Percentiles rank a stretch among this genome's conserved stretches.
These are phyloP conservation scores for Eucalyptus pumila DNA, from an alignment of 345 rosid genomes.

Conservation along the genomic window DNA sequence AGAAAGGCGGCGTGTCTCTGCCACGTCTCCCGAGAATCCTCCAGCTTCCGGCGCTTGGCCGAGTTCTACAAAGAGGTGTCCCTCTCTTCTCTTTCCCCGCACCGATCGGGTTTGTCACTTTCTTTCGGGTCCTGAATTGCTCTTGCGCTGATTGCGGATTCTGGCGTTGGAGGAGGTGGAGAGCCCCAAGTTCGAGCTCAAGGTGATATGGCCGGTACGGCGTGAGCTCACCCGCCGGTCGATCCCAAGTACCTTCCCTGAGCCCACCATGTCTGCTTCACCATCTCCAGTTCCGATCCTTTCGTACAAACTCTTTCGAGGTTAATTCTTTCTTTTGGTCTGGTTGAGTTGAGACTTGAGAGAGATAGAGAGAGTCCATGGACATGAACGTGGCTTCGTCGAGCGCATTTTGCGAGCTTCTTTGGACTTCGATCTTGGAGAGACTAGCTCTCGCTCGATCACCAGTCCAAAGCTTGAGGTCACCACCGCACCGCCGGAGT, in stretches of 20 bases:
- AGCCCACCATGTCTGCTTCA: slow-evolving; percentile 78
- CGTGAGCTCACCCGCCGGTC: background rate
- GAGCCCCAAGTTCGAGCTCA: slow-evolving; percentile 53
- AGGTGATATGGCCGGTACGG: slow-evolving; percentile 54
- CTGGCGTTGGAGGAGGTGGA: slow-evolving; percentile 73
- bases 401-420: too few relatives aligned
- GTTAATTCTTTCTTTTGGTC: slow-evolving; percentile 3
- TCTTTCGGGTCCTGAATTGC: background rate
- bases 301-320: slow-evolving; percentile 46
- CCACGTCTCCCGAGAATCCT: slow-evolving; percentile 73
- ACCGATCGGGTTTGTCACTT: background rate
- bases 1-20: slow-evolving; percentile 22
- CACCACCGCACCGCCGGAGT: too few relatives aligned
- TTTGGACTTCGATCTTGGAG: too few relatives aligned
- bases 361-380: too few relatives aligned
- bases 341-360: background rate
- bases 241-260: slow-evolving; percentile 67
- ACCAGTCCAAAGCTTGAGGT: too few relatives aligned
- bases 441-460: too few relatives aligned
- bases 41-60: background rate
- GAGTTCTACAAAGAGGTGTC: slow-evolving; percentile 5
- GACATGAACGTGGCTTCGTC: too few relatives aligned
- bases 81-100: background rate
- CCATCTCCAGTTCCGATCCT: slow-evolving; percentile 58
- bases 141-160: slow-evolving; percentile 8